phyloP scores from a whole-genome alignment of 2,329 filamentous ascomycete species.

The Grosmannia serpens region DNA sequence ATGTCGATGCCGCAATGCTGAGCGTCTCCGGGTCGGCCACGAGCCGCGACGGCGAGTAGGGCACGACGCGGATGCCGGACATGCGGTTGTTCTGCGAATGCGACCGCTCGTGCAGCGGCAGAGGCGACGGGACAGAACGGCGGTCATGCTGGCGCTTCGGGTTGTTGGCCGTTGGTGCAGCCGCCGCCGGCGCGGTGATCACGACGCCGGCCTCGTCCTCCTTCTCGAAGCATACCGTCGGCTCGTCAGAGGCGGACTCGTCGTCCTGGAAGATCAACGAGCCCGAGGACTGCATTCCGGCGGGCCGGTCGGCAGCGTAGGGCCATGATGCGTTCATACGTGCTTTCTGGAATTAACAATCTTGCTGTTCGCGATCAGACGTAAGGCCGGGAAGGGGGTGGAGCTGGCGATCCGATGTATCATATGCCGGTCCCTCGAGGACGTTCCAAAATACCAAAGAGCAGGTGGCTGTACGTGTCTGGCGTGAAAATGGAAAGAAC shows the following conservation, averaged over 20 bases:
- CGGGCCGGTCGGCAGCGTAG: constrained; percentile 3
- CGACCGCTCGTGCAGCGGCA: constrained; percentile 27
- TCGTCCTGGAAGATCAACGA: not conserved
- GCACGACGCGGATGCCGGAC: constrained; percentile 33
- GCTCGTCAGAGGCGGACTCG: constrained; percentile 5
- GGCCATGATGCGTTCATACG: constrained; percentile 9
- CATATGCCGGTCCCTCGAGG: too few relatives aligned
- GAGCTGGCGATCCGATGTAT: not conserved
- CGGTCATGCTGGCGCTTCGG: constrained; percentile 1
- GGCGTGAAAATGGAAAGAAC: not conserved
- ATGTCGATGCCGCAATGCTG: not conserved
- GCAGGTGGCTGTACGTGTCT: not conserved
- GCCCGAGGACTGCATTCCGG: not conserved
- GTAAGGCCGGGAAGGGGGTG: not conserved
- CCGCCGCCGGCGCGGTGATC: not conserved
- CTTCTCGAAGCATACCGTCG: not conserved
- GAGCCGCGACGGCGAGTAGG: constrained; percentile 33
- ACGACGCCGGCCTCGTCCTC: not conserved
- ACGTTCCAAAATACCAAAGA: not conserved
- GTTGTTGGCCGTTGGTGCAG: not conserved
- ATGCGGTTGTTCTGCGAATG: constrained; percentile 29
- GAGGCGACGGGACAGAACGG: constrained; percentile 10
- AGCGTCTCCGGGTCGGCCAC: constrained; percentile 12
- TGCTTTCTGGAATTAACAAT: not conserved
- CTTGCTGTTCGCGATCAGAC: not conserved